These are phyloP conservation scores for Xylaria palmicola DNA, from an alignment of 495 filamentous ascomycete species.

Conservation along the genomic window DNA sequence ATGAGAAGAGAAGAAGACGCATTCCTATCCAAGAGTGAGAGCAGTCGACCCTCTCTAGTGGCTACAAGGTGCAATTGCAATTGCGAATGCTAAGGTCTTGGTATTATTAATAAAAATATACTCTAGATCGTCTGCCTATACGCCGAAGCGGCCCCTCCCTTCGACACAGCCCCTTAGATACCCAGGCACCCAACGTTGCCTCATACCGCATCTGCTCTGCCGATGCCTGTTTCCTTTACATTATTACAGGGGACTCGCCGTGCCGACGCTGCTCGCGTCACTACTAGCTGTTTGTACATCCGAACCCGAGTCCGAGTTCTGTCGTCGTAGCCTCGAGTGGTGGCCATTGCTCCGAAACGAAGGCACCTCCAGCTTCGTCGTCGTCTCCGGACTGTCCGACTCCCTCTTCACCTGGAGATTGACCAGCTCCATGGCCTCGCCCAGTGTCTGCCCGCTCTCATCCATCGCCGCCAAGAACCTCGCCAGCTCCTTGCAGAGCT, in stretches of 20 bases:
- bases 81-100: too few species aligned
- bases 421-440: constrained; percentile 72
- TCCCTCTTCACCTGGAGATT: constrained; percentile 51
- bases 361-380: constrained; percentile 52
- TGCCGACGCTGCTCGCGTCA: constrained; percentile 31
- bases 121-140: too few species aligned
- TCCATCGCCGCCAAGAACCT: constrained; percentile 92
- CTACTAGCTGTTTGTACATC: constrained; percentile 23
- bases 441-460: constrained; percentile 76
- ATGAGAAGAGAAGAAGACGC: too few species aligned
- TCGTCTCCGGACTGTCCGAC: constrained; percentile 40
- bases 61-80: too few species aligned
- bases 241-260: constrained; percentile 31
- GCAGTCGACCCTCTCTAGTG: too few species aligned
- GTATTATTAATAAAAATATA: too few species aligned
- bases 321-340: constrained; percentile 26
- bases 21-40: too few species aligned
- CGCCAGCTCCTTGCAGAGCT: constrained; percentile 91
- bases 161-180: too few species aligned
- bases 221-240: background rate
- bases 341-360: constrained; percentile 35
- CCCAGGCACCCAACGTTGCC: too few species aligned
- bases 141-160: too few species aligned
- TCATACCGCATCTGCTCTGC: too few species aligned
- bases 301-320: constrained; percentile 30